Evolutionary conservation across 805 yeast species (phyloP).

Genomic region (Candida insectalens): DNA sequence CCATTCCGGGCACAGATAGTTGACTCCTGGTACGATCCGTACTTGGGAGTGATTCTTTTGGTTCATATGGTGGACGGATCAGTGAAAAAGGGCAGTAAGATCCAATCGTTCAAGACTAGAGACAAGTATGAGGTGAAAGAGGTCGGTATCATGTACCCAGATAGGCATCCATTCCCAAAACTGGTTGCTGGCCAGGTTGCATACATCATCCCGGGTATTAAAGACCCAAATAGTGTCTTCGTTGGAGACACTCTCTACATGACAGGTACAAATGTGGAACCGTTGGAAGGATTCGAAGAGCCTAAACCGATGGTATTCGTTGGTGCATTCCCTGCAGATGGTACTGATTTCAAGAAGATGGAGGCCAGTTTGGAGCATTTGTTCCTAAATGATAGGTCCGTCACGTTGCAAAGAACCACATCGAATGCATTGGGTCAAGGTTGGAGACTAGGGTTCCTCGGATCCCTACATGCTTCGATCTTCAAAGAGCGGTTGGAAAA

Average conservation of each 20-base stretch:
- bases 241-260: constrained; percentile 86
- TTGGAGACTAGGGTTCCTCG: constrained; percentile 93
- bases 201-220: constrained; percentile 91
- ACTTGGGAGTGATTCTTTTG: constrained; percentile 81
- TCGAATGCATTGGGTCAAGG: constrained; percentile 95
- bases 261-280: constrained; percentile 48
- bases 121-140: constrained; percentile 81
- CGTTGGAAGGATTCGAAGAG: constrained; percentile 92
- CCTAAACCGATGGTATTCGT: constrained; percentile 98
- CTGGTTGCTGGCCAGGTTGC: constrained; percentile 91
- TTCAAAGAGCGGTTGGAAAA: constrained; percentile 86
- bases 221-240: constrained; percentile 72
- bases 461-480: constrained; percentile 91
- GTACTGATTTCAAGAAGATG: constrained; percentile 76
- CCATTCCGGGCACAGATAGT: constrained; percentile 73
- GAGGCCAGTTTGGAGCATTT: constrained; percentile 86
- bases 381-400: constrained; percentile 87
- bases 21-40: constrained; percentile 97
- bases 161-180: constrained; percentile 51
- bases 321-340: constrained; percentile 96
- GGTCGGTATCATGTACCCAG: constrained; percentile 94
- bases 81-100: constrained; percentile 62
- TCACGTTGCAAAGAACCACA: constrained; percentile 79
- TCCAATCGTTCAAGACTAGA: constrained; percentile 69
- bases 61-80: constrained; percentile 81